Percentiles rank a stretch among this genome's conserved stretches.
phyloP scores from a whole-genome alignment of 805 yeast genomes.

The Naumovozyma castellii region DNA sequence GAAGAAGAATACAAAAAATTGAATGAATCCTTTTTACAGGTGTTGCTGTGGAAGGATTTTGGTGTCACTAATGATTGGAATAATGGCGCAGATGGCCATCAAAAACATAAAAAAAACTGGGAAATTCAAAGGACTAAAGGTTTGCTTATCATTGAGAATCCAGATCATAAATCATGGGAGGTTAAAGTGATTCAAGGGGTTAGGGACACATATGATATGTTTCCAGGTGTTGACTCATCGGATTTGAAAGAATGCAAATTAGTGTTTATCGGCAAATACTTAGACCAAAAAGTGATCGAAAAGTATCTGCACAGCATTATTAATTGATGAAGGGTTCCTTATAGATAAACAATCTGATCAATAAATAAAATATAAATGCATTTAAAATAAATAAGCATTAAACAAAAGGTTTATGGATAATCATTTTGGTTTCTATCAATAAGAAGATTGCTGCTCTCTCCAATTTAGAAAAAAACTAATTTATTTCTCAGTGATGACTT shows the following conservation, averaged over 20 bases:
- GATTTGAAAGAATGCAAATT: conserved; percentile 40
- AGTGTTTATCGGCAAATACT: conserved; percentile 66
- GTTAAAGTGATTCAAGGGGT: conserved; percentile 81
- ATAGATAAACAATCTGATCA: too few species aligned
- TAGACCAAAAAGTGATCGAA: conserved; percentile 32
- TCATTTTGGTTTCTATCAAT: too few species aligned
- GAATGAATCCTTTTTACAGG: conserved; percentile 54
- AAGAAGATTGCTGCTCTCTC: too few species aligned
- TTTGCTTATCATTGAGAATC: conserved; percentile 35
- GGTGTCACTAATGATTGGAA: conserved; percentile 41
- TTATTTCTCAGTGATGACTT: too few species aligned
- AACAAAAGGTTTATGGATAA: too few species aligned
- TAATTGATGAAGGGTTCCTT: not conserved
- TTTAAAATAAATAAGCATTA: too few species aligned
- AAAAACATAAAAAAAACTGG: conserved; percentile 10
- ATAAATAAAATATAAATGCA: too few species aligned
- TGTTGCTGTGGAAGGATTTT: conserved; percentile 53
- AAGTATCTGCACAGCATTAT: conserved; percentile 12
- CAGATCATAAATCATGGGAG: conserved; percentile 19
- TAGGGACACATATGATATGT: conserved; percentile 79
- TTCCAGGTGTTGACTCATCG: conserved; percentile 34
- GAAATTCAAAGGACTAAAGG: conserved; percentile 86
- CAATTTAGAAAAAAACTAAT: too few species aligned
- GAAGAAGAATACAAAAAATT: conserved; percentile 35
- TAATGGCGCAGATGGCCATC: not conserved